Base-by-base conservation (phyloP, 768 basidiomycete genomes). In the Candolleomyces eurysporus region DNA sequence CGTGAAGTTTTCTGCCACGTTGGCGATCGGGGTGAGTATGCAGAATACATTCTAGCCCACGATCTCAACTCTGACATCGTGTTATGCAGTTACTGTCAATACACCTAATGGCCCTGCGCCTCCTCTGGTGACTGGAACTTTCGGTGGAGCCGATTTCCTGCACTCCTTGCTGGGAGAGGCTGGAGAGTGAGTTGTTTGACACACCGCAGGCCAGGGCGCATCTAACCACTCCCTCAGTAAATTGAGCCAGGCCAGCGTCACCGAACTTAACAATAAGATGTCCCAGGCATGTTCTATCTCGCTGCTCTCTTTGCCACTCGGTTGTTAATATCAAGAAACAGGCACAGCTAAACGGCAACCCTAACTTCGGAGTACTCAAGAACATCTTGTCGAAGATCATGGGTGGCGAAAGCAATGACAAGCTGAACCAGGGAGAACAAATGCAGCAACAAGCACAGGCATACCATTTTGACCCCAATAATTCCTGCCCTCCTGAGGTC, bases 1-100 rank as follows among this genome's bases (percentile, higher is more conserved):
- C 62, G 75, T 16, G 78, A 90, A 48, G 88, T 92, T 16, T 93
- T 93, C 73, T 87, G 87, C 61, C 91, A 93, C 71, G 90, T 93
- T 52, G 91, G 92, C 14, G 84, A 88, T 48, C 78, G 80, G 62
- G 82, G 82, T 36, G 36, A 36, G 36, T 78, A 60, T 56, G 8
- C 42, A 10, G 36, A 57, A 32, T 36, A 10, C 3, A 13, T 51
- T 16, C 46, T 6, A 21, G 8, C 10, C 36, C 16, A 32, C 48
- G 46, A 7, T 26, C 16, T 8, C 32, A 39, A 31, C 14, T 46
- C 39, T 48, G 68, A 11, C 32, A 31, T 46, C 72, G 8, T 36
- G 36, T 7, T 56, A 66, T 22, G 30, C 59, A 79, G 79, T 80
- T 19, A 69, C 65, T 21, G 76, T 86, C 52, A 72, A 85, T 49